phyloP scores from a whole-genome alignment of 2,329 filamentous ascomycete species.

The Penicillium sp. region DNA sequence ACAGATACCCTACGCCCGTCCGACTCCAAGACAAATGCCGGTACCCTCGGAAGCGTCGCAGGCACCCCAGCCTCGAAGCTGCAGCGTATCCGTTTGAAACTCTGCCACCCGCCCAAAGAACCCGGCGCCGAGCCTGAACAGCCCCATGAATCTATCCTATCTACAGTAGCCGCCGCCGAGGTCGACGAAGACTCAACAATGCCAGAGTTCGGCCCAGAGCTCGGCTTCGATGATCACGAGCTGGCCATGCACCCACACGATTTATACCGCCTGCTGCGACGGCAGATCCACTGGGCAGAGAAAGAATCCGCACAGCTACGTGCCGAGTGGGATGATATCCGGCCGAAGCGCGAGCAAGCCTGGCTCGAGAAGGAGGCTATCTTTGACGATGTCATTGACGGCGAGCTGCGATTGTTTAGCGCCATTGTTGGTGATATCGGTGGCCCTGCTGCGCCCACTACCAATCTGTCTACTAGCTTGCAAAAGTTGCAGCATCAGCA shows the following conservation, averaged over 20 bases:
- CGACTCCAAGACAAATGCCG: conserved; percentile 40
- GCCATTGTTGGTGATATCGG: conserved; percentile 21
- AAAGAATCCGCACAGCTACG: conserved; percentile 39
- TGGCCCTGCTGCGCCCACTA: conserved; percentile 2
- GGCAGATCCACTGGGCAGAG: conserved; percentile 47
- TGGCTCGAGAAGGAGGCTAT: conserved; percentile 43
- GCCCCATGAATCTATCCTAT: conserved; percentile 17
- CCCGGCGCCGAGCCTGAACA: conserved; percentile 16
- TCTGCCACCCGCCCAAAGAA: conserved; percentile 35
- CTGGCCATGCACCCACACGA: conserved; percentile 39
- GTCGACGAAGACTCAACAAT: conserved; percentile 28
- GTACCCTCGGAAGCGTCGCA: conserved; percentile 19
- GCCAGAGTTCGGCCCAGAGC: conserved; percentile 38
- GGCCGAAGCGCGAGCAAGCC: conserved; percentile 34
- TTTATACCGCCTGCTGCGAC: conserved; percentile 43
- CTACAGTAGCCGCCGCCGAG: conserved; percentile 27
- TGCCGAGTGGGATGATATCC: conserved; percentile 37
- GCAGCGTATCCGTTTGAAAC: conserved; percentile 42
- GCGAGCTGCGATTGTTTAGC: conserved; percentile 37
- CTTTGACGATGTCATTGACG: conserved; percentile 42
- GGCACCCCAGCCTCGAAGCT: conserved; percentile 31
- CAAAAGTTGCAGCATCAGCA: conserved; percentile 25
- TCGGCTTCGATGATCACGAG: conserved; percentile 44
- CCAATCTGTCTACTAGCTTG: conserved; percentile 16
- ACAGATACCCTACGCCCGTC: conserved; percentile 81